Conservation (phyloP, 1,284 basidiomycete species). For the Serendipita sp. region DNA sequence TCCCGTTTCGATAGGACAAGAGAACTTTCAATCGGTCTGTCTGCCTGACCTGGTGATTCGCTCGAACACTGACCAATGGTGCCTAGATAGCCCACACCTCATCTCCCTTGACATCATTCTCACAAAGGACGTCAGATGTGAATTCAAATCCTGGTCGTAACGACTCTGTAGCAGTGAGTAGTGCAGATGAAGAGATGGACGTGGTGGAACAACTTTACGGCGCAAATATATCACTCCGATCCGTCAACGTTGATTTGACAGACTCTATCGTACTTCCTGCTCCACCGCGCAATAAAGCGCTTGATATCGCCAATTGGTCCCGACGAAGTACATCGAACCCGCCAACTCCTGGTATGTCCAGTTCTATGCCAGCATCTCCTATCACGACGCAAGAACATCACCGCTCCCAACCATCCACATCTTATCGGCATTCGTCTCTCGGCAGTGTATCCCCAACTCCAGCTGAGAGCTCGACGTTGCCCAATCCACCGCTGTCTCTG, state of each 20-base stretch:
- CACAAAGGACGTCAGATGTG: conserved; percentile 1
- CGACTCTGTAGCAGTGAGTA: conserved; percentile 13
- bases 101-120: neutral
- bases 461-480: neutral
- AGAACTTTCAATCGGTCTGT: conserved; percentile 4
- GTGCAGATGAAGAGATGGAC: conserved; percentile 67
- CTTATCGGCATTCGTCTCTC: conserved; percentile 1
- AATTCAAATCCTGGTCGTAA: conserved; percentile 14
- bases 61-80: neutral
- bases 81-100: neutral
- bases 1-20: neutral
- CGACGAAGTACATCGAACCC: conserved; percentile 32
- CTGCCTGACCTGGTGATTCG: neutral
- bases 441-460: conserved; percentile 4
- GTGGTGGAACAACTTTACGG: conserved; percentile 89
- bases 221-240: conserved; percentile 53
- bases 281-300: conserved; percentile 75
- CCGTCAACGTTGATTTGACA: conserved; percentile 56
- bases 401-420: conserved; percentile 1
- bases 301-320: conserved; percentile 76
- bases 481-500: conserved; percentile 32
- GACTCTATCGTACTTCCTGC: conserved; percentile 68
- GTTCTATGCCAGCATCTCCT: conserved; percentile 30
- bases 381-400: neutral
- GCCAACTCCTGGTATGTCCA: neutral